A percentile compares a stretch with the other conserved stretches of the same genome.
These are phyloP conservation scores for Pseudogymnoascus sp. DNA, from an alignment of 2,329 filamentous ascomycete species.

Conservation along the genomic window DNA sequence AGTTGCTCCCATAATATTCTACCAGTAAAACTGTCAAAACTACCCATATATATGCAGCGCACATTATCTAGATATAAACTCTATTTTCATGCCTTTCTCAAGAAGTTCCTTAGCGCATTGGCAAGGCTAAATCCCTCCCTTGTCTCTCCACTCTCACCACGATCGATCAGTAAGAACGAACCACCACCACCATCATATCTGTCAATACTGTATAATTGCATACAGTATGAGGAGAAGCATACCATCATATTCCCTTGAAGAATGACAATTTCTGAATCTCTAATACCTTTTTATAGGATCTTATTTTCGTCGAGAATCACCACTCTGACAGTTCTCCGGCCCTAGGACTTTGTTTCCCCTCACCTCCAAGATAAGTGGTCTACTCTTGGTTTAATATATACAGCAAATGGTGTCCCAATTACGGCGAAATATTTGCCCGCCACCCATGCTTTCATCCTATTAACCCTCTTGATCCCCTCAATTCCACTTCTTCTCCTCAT, in stretches of 20 bases:
- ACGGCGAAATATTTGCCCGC: conserved; percentile 3
- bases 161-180: neutral
- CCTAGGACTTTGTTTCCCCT: neutral
- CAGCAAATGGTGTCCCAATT: neutral
- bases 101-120: neutral
- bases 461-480: neutral
- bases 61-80: neutral
- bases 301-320: neutral
- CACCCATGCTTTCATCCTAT: neutral
- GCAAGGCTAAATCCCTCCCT: neutral
- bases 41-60: neutral
- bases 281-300: neutral
- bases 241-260: neutral
- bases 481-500: neutral
- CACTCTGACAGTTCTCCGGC: neutral
- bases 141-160: neutral
- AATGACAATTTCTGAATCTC: neutral
- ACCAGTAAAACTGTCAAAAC: neutral
- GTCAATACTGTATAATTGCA: too few species aligned
- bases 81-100: neutral
- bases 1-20: neutral
- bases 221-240: neutral
- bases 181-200: neutral
- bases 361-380: neutral
- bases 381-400: neutral